Conservation (phyloP, 768 basidiomycete species). For the Auricularia heimuer region DNA sequence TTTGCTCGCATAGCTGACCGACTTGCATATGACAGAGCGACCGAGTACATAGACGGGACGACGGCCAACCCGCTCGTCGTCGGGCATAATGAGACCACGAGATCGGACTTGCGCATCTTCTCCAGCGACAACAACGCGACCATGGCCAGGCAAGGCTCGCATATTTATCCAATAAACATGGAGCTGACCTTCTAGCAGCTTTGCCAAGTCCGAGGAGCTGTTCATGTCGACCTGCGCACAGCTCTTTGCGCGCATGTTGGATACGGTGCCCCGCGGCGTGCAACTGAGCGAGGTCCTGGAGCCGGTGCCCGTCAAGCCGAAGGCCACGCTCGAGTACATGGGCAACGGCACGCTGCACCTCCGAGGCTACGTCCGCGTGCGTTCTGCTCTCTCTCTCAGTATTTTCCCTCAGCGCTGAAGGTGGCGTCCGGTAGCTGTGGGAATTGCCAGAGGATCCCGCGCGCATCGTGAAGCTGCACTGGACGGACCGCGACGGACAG, state of each 20-base stretch:
- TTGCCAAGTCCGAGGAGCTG: slow-evolving; percentile 20
- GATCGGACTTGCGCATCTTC: slow-evolving; percentile 33
- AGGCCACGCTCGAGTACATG: not conserved
- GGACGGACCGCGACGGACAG: too few species aligned
- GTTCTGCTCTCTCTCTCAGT: not conserved
- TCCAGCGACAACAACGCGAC: slow-evolving; percentile 30
- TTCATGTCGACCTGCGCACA: slow-evolving; percentile 32
- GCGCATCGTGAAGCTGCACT: slow-evolving; percentile 7
- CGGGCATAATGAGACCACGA: slow-evolving; percentile 23
- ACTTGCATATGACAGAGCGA: slow-evolving; percentile 12
- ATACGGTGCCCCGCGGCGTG: slow-evolving; percentile 39
- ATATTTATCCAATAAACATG: not conserved
- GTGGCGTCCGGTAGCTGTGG: too few species aligned
- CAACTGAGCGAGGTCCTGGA: slow-evolving; percentile 29
- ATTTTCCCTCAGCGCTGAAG: not conserved
- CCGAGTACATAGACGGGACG: slow-evolving; percentile 30
- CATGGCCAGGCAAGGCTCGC: slow-evolving; percentile 25
- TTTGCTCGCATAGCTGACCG: slow-evolving; percentile 24
- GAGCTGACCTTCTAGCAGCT: slow-evolving; percentile 10
- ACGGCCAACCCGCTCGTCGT: slow-evolving; percentile 32
- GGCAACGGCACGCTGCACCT: not conserved
- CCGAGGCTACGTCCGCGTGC: not conserved
- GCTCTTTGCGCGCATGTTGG: slow-evolving; percentile 37
- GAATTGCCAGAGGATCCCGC: slow-evolving; percentile 12
- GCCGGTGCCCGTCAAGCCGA: not conserved